Percentiles rank a stretch among this genome's conserved stretches.
Conservation (phyloP, 2,329 filamentous ascomycete species). For the Salinomyces thailandicus region DNA sequence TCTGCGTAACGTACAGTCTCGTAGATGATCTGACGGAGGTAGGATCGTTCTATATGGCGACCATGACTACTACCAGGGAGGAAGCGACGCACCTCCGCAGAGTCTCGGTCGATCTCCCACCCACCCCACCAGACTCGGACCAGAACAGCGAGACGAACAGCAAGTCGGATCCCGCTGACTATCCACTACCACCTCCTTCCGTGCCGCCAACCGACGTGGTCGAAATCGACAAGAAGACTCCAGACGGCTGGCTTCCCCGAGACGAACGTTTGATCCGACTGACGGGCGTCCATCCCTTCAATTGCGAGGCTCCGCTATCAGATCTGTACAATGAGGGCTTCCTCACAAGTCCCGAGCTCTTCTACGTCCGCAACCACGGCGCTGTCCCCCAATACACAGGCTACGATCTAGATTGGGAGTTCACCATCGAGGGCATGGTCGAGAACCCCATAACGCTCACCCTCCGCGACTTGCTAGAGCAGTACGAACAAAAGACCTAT, state of each 20-base stretch:
- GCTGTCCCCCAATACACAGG: slow-evolving; percentile 67
- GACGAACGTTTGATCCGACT: slow-evolving; percentile 74
- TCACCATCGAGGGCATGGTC: slow-evolving; percentile 77
- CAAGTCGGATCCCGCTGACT: slow-evolving; percentile 46
- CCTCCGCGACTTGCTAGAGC: slow-evolving; percentile 58
- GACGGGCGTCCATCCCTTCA: slow-evolving; percentile 84
- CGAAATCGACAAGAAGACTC: slow-evolving; percentile 68
- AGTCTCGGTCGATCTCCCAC: slow-evolving; percentile 11
- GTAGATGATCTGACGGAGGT: too few species aligned
- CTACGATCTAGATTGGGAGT: slow-evolving; percentile 66
- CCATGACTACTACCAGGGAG: slow-evolving; percentile 4
- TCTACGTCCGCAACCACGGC: slow-evolving; percentile 89
- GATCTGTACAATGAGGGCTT: slow-evolving; percentile 73
- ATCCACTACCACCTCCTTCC: slow-evolving; percentile 60
- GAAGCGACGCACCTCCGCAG: slow-evolving; percentile 7
- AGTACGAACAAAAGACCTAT: slow-evolving; percentile 73
- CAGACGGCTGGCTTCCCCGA: slow-evolving; percentile 68
- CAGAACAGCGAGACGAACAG: slow-evolving; percentile 32
- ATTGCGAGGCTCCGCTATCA: slow-evolving; percentile 73
- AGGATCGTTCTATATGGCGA: neutral
- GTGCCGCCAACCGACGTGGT: slow-evolving; percentile 51
- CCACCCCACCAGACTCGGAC: slow-evolving; percentile 29
- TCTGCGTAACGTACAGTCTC: too few species aligned
- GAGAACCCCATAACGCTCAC: slow-evolving; percentile 63
- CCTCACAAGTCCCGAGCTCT: slow-evolving; percentile 74